Base-by-base conservation (phyloP, 352 stramenopile genomes). In the Pythium myriotylum region DNA sequence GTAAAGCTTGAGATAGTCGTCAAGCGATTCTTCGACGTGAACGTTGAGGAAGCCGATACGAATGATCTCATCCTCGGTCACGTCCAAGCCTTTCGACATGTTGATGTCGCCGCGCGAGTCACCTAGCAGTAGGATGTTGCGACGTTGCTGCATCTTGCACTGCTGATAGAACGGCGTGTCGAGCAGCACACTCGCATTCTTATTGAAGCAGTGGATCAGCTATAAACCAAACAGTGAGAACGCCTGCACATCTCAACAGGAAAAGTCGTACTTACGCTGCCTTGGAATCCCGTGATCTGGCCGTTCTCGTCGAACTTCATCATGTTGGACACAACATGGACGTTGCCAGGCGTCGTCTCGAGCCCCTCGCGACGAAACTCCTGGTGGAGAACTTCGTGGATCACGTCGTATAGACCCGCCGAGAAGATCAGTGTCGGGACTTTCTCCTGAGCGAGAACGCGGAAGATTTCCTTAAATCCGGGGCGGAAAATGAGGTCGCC, bases 311-410 rank as follows among this genome's bases (percentile, higher is more conserved):
- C 66, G 49, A 90, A 90, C 12, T 70, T 56, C 83, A 92, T 92
- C 74, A 92, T 86, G 63, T 90, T 90, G 39, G 78, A 86, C 26
- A 92, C 76, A 16, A 92, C 78, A 52, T 89, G 82, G 23, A 92
- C 72, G 45, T 92, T 92, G 19, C 22, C 59, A 17, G 75, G 77
- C 39, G 62, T 55, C 27, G 59, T 45, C 16, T 59, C 1, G n/a
- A 69, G 68, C 7, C 22, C 24, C 2, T 57, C 63, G 6, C 54
- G 51, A 20, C 49, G 59, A 48, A 84, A 87, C 53, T 86, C 72
- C 12, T 79, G 66, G 47, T 79, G 54, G 37, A 90, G 61, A 20
- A 81, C 76, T 0, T 76, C 68, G 46, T 68, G 81, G 55, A 93
- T 93, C n/a, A 93, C 84, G 53, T 93, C 84, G 54, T 88, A 88